Conservation (phyloP, 73 alveolate species). For the Stentor roeselii region DNA sequence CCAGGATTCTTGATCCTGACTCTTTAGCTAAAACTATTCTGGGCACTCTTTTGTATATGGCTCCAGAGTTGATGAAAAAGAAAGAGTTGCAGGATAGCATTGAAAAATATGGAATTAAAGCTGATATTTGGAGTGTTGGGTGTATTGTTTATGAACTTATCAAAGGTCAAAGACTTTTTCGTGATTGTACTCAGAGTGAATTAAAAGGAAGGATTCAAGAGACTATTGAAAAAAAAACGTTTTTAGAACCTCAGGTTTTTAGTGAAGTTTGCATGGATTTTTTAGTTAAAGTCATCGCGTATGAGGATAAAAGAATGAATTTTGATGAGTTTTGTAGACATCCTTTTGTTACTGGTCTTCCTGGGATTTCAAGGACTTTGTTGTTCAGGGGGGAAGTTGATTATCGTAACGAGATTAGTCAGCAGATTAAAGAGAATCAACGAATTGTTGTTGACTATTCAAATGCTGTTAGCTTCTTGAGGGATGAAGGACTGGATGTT, state of each 20-base stretch:
- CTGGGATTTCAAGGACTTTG: too few species aligned
- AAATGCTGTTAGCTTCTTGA: too few species aligned
- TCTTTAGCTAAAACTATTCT: not conserved
- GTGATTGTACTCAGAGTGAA: not conserved
- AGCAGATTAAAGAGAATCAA: too few species aligned
- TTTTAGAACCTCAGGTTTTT: not conserved
- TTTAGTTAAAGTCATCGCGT: not conserved
- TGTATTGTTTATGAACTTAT: constrained; percentile 59
- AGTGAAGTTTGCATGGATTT: not conserved
- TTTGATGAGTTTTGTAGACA: not conserved
- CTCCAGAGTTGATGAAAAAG: constrained; percentile 84
- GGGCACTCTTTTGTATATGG: constrained; percentile 89
- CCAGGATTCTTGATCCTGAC: not conserved
- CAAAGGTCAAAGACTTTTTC: constrained; percentile 48
- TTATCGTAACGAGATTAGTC: too few species aligned
- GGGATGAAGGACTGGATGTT: too few species aligned
- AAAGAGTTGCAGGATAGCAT: constrained; percentile 35
- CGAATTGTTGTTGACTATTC: too few species aligned
- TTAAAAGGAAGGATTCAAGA: not conserved
- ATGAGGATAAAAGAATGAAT: not conserved
- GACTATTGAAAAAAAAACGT: not conserved
- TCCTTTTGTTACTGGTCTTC: not conserved
- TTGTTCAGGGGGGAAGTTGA: too few species aligned
- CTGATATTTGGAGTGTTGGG: constrained; percentile 68
- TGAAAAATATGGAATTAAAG: constrained; percentile 36